Conservation (phyloP, 1,284 basidiomycete genomes). For the Cutaneotrichosporon sp. region DNA sequence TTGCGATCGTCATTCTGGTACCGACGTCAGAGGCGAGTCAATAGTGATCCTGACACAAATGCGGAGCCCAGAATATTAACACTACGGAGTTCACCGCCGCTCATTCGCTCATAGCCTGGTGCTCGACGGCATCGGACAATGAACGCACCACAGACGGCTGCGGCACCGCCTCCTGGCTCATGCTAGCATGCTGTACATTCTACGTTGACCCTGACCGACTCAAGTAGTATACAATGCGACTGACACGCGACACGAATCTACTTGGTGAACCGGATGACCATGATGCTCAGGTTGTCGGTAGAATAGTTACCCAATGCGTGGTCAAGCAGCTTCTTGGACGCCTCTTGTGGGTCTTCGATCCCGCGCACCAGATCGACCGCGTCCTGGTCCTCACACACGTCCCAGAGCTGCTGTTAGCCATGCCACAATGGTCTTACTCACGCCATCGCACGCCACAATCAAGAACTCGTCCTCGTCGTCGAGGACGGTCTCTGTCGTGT, state of each 20-base stretch:
- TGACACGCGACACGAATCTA: background rate
- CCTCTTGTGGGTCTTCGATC: slow-evolving; percentile 73
- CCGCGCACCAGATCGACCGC: slow-evolving; percentile 80
- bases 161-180: too few relatives aligned
- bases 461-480: slow-evolving; percentile 89
- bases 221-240: slow-evolving; percentile 1
- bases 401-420: slow-evolving; percentile 73
- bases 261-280: slow-evolving; percentile 11
- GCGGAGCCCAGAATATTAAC: too few relatives aligned
- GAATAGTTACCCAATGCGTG: slow-evolving; percentile 68
- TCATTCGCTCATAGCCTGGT: background rate
- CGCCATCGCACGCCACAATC: slow-evolving; percentile 96
- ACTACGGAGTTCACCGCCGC: too few relatives aligned
- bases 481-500: slow-evolving; percentile 93
- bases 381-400: slow-evolving; percentile 85
- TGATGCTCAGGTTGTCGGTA: slow-evolving; percentile 21
- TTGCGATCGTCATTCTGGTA: too few relatives aligned
- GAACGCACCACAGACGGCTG: too few relatives aligned
- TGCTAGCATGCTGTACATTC: background rate
- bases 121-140: too few relatives aligned
- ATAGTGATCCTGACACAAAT: too few relatives aligned
- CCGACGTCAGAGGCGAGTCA: too few relatives aligned
- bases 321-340: slow-evolving; percentile 70
- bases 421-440: slow-evolving; percentile 51
- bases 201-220: background rate